Conservation (phyloP, 2,329 filamentous ascomycete species). For the Diaporthe citri region DNA sequence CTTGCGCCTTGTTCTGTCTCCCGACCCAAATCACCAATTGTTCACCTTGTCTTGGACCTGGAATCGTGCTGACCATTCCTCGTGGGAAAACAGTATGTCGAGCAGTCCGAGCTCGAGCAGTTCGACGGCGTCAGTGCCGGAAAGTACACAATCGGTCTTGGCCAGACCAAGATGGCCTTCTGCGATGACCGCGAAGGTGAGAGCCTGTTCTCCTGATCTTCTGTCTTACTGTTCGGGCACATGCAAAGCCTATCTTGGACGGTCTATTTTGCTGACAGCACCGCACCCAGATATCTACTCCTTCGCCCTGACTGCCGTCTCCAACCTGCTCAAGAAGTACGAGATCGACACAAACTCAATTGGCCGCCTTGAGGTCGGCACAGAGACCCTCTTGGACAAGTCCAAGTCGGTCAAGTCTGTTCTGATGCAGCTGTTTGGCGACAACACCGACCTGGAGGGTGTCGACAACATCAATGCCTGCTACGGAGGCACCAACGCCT, state of each 20-base stretch:
- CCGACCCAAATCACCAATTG: neutral
- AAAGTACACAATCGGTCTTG: slow-evolving; percentile 92
- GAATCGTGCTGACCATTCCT: slow-evolving; percentile 26
- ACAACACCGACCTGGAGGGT: slow-evolving; percentile 87
- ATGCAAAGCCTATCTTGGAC: neutral
- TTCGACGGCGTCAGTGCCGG: slow-evolving; percentile 85
- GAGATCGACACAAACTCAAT: slow-evolving; percentile 82
- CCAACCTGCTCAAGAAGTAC: slow-evolving; percentile 85
- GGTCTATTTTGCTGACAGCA: slow-evolving; percentile 24
- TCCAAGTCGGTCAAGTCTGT: slow-evolving; percentile 93
- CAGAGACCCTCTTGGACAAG: slow-evolving; percentile 88
- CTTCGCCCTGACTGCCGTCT: slow-evolving; percentile 81
- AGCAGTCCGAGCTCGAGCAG: slow-evolving; percentile 85
- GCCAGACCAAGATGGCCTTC: slow-evolving; percentile 93
- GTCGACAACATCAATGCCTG: slow-evolving; percentile 87
- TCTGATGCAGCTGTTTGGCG: slow-evolving; percentile 86
- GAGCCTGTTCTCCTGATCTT: slow-evolving; percentile 45
- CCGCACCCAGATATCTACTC: slow-evolving; percentile 84
- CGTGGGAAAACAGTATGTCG: slow-evolving; percentile 76
- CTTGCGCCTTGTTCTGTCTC: neutral
- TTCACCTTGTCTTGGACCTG: neutral
- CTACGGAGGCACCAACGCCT: slow-evolving; percentile 87
- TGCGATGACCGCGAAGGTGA: slow-evolving; percentile 89
- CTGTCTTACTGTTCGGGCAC: neutral
- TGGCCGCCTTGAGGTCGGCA: slow-evolving; percentile 86